Evolutionary conservation across 208 protist genomes (phyloP).

Genomic region (Herpetomonas muscarum): DNA sequence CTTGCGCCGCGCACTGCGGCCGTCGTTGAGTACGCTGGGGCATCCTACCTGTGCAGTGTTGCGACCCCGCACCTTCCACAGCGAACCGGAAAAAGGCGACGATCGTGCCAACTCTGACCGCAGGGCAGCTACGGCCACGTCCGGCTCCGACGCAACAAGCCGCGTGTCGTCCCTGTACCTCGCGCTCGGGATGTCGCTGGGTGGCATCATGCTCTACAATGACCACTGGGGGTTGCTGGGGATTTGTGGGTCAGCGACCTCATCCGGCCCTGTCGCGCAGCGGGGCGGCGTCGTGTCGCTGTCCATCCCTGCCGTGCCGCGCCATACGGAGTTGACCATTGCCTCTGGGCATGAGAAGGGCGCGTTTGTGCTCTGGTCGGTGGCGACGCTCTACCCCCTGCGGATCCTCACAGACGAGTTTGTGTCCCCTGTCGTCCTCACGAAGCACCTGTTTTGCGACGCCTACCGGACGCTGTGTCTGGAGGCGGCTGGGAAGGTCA

Average conservation of each 20-base stretch:
- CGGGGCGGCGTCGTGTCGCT: conserved; percentile 40
- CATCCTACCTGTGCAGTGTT: conserved; percentile 42
- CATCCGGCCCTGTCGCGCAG: background rate
- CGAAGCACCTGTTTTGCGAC: conserved; percentile 34
- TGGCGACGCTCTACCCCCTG: conserved; percentile 30
- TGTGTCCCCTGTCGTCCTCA: conserved; percentile 26
- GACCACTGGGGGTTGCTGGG: conserved; percentile 21
- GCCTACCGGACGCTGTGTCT: conserved; percentile 32
- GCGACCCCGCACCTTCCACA: too few relatives aligned
- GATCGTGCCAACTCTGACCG: too few relatives aligned
- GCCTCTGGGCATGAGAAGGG: conserved; percentile 45
- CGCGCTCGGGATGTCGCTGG: conserved; percentile 61
- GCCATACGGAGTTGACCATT: conserved; percentile 6
- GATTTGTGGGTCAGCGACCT: conserved; percentile 17
- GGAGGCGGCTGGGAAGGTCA: conserved; percentile 32
- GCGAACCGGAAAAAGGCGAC: too few relatives aligned
- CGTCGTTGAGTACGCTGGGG: conserved; percentile 26
- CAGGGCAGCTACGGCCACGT: background rate
- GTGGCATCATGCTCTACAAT: conserved; percentile 55
- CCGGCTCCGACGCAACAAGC: background rate
- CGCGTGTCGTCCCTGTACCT: conserved; percentile 8
- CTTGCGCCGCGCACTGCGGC: conserved; percentile 29
- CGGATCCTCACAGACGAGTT: conserved; percentile 52
- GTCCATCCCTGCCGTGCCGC: conserved; percentile 16
- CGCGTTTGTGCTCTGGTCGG: conserved; percentile 42